Conservation (phyloP, 768 basidiomycete species). For the Coprinopsis sp. region DNA sequence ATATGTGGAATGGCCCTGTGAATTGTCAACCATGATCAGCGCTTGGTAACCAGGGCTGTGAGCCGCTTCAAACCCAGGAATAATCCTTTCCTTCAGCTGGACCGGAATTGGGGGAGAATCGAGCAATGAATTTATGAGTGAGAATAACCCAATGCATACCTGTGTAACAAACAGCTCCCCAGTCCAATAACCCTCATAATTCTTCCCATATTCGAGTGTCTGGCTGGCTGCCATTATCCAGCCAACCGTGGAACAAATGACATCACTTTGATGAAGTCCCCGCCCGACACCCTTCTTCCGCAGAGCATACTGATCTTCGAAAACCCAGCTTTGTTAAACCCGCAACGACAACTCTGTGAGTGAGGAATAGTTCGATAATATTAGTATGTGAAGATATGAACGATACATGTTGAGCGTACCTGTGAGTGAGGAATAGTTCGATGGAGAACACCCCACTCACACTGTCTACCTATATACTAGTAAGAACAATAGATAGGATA, state of each 20-base stretch:
- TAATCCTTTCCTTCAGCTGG: slow-evolving; percentile 24
- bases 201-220: slow-evolving; percentile 38
- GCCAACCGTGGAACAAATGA: slow-evolving; percentile 31
- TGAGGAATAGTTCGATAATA: no score
- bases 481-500: no score
- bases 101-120: not conserved
- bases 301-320: not conserved
- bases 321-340: no score
- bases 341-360: no score
- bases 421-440: no score
- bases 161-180: slow-evolving; percentile 20
- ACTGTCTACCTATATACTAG: no score
- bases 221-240: slow-evolving; percentile 27
- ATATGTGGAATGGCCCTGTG: slow-evolving; percentile 38
- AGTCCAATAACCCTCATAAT: slow-evolving; percentile 32
- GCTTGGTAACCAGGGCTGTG: slow-evolving; percentile 31
- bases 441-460: no score
- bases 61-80: slow-evolving; percentile 24
- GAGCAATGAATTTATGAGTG: slow-evolving; percentile 11
- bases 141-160: no score
- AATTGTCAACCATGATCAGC: slow-evolving; percentile 37
- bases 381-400: no score
- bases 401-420: no score
- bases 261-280: slow-evolving; percentile 21
- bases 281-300: not conserved